Evolutionary conservation across 139 green algal species (phyloP).

Genomic region (Asterochloris erici): DNA sequence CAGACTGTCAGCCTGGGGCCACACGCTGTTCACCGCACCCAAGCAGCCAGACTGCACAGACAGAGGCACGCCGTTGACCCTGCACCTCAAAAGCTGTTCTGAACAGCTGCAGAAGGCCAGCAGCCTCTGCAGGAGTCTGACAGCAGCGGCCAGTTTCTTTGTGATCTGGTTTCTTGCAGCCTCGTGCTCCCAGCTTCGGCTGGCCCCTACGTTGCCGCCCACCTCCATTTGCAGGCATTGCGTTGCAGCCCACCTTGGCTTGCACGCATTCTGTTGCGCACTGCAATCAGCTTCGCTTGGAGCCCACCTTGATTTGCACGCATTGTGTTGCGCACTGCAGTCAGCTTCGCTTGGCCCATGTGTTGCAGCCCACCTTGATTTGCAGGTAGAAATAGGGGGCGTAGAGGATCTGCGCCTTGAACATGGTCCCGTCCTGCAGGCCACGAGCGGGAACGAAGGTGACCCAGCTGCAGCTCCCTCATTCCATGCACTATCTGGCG

Average conservation of each 20-base stretch:
- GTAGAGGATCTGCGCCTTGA: constrained; percentile 83
- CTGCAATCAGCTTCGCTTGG: neutral
- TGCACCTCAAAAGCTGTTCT: too few relatives aligned
- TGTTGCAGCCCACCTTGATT: constrained; percentile 41
- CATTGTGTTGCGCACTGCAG: neutral
- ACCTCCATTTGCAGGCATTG: constrained; percentile 62
- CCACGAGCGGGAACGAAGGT: neutral
- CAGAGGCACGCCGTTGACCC: too few relatives aligned
- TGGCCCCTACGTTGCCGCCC: too few relatives aligned
- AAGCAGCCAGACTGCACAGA: too few relatives aligned
- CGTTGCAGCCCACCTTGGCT: constrained; percentile 42
- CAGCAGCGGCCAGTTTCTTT: too few relatives aligned
- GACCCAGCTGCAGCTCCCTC: neutral
- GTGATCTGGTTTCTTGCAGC: too few relatives aligned
- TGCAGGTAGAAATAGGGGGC: constrained; percentile 93
- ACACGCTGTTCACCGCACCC: too few relatives aligned
- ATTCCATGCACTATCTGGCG: too few relatives aligned
- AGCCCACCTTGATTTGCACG: neutral
- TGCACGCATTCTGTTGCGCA: too few relatives aligned
- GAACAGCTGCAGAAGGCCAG: too few relatives aligned
- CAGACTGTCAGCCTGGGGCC: too few relatives aligned
- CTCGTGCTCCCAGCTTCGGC: neutral
- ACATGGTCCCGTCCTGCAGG: constrained; percentile 86
- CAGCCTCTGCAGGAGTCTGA: too few relatives aligned
- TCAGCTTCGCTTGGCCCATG: neutral